Conservation (phyloP, 345 rosid species). For the Durio zibethinus region DNA sequence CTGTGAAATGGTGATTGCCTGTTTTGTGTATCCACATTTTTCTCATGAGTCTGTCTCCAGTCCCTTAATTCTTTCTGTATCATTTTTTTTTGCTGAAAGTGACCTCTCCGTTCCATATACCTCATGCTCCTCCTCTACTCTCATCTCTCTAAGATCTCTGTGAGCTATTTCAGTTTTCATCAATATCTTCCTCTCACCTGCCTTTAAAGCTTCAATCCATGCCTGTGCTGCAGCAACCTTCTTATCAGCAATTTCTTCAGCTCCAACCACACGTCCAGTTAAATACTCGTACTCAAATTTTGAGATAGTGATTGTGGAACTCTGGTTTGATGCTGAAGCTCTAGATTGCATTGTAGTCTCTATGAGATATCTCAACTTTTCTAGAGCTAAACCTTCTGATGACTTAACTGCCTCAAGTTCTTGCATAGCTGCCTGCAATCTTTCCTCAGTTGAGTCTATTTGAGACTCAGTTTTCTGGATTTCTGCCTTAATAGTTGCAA, state of each 20-base stretch:
- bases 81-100: constrained; percentile 44
- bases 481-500: constrained; percentile 39
- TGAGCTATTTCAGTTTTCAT: constrained; percentile 55
- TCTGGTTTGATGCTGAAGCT: constrained; percentile 39
- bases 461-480: constrained; percentile 46
- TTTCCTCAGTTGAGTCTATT: constrained; percentile 52
- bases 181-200: constrained; percentile 64
- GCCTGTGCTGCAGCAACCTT: constrained; percentile 93
- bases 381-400: constrained; percentile 57
- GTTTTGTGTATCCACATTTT: constrained; percentile 24
- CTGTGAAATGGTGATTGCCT: constrained; percentile 24
- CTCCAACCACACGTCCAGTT: constrained; percentile 54
- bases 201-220: constrained; percentile 79
- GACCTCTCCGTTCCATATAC: constrained; percentile 44
- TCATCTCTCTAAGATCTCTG: constrained; percentile 41
- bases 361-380: constrained; percentile 45
- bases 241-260: constrained; percentile 76
- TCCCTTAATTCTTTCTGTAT: constrained; percentile 46
- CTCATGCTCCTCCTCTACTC: constrained; percentile 54
- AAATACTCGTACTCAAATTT: constrained; percentile 82
- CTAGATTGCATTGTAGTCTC: constrained; percentile 46
- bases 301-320: constrained; percentile 52
- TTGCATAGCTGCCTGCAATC: constrained; percentile 43
- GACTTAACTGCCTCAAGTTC: constrained; percentile 59
- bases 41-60: constrained; percentile 31